phyloP scores from a whole-genome alignment of 805 yeast species.

The Wilhelminamyces savonicus region DNA sequence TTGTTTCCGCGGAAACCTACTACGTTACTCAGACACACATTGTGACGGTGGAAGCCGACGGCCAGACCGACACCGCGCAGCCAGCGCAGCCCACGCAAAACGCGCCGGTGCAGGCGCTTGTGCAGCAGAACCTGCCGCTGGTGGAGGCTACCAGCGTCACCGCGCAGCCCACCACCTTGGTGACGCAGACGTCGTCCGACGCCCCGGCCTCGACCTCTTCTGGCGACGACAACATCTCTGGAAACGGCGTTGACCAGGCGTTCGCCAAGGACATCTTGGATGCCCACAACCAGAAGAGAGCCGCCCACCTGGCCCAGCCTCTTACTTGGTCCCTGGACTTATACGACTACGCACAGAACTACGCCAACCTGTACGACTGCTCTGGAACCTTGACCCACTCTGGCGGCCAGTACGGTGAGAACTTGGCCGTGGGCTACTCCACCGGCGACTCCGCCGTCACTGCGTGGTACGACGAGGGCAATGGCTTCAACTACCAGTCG shows the following conservation, averaged over 20 bases:
- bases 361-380: conserved; percentile 31
- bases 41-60: conserved; percentile 17
- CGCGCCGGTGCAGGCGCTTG: too few species aligned
- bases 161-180: conserved; percentile 5
- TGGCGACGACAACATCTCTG: conserved; percentile 8
- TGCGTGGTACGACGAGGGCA: conserved; percentile 38
- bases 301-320: conserved; percentile 20
- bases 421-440: conserved; percentile 30
- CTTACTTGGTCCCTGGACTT: conserved; percentile 27
- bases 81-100: too few species aligned
- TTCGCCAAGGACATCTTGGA: conserved; percentile 26
- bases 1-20: conserved; percentile 17
- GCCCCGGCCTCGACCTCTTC: conserved; percentile 1
- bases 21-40: conserved; percentile 22
- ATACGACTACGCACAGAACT: conserved; percentile 26
- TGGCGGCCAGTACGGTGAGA: conserved; percentile 36
- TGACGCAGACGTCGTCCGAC: conserved; percentile 1
- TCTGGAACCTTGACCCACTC: conserved; percentile 31
- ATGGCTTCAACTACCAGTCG: conserved; percentile 16
- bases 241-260: conserved; percentile 15
- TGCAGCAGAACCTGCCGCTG: too few species aligned
- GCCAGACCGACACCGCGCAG: too few species aligned
- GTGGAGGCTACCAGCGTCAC: background rate
- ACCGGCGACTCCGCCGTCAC: conserved; percentile 24
- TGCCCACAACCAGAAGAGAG: conserved; percentile 28